Conservation (phyloP, 2,329 filamentous ascomycete genomes). For the Exophiala aquamarina region DNA sequence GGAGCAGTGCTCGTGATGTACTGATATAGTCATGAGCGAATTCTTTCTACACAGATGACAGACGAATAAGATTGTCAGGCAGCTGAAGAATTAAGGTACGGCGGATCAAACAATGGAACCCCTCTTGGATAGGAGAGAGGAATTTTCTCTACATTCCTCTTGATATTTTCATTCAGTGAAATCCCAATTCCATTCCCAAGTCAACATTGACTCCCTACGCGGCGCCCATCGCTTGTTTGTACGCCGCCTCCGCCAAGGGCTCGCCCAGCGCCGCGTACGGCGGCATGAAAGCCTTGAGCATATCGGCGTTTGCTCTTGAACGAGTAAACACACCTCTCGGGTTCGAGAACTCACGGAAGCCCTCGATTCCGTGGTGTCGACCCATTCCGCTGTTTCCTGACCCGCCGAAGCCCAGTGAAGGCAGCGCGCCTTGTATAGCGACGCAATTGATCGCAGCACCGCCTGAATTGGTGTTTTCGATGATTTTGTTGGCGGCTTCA, state of each 20-base stretch:
- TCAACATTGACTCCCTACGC: no score
- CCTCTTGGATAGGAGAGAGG: no score
- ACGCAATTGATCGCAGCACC: constrained; percentile 54
- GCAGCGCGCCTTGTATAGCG: constrained; percentile 44
- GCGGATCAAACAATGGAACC: no score
- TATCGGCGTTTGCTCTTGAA: neutral
- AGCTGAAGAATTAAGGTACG: no score
- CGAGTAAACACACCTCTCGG: constrained; percentile 8
- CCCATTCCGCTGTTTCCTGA: constrained; percentile 51
- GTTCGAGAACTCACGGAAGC: constrained; percentile 34
- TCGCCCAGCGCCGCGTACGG: constrained; percentile 4
- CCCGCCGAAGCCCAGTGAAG: constrained; percentile 49
- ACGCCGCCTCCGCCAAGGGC: constrained; percentile 4
- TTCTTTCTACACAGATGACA: no score
- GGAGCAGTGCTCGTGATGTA: no score
- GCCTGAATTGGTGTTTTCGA: constrained; percentile 44
- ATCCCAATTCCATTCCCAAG: no score
- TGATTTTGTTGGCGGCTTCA: constrained; percentile 35
- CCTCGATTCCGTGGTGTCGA: constrained; percentile 50
- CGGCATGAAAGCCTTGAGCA: constrained; percentile 7
- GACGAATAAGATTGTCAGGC: no score
- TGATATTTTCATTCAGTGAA: no score
- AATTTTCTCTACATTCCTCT: no score
- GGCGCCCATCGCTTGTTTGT: constrained; percentile 2
- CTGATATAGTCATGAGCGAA: no score